phyloP scores from a whole-genome alignment of 1,139 yeast genomes.

The Hansenula lynferdii region DNA sequence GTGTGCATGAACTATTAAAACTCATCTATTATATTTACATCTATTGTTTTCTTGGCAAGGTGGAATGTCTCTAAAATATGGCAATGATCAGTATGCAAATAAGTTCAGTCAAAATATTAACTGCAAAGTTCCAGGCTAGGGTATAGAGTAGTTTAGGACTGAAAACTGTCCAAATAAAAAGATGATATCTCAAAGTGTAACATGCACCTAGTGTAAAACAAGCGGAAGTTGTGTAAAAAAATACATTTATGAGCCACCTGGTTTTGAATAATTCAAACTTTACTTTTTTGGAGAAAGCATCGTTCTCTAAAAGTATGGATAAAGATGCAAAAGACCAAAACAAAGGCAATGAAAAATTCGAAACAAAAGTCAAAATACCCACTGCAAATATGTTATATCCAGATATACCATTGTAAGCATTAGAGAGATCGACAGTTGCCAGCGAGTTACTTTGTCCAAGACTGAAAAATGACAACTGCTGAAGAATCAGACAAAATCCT shows the following conservation, averaged over 20 bases:
- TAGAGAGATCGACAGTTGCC: slow-evolving; percentile 84
- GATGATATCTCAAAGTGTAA: slow-evolving; percentile 68
- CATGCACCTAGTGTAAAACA: slow-evolving; percentile 65
- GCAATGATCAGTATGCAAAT: background rate
- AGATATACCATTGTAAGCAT: slow-evolving; percentile 84
- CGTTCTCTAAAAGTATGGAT: slow-evolving; percentile 37
- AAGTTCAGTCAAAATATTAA: slow-evolving; percentile 27
- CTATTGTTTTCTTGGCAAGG: background rate
- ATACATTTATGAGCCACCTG: slow-evolving; percentile 30
- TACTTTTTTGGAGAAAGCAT: slow-evolving; percentile 18
- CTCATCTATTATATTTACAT: too few species aligned
- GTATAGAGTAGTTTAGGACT: slow-evolving; percentile 86
- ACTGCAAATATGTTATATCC: slow-evolving; percentile 67
- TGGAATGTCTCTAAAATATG: too few species aligned
- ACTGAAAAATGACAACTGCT: slow-evolving; percentile 77
- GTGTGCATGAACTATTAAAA: too few species aligned
- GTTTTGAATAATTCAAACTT: slow-evolving; percentile 34
- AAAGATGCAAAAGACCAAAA: slow-evolving; percentile 70
- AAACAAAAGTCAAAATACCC: slow-evolving; percentile 71
- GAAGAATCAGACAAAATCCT: slow-evolving; percentile 36
- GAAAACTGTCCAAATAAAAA: slow-evolving; percentile 96
- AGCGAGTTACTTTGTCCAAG: slow-evolving; percentile 90
- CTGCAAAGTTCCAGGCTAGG: slow-evolving; percentile 65
- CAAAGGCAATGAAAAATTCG: slow-evolving; percentile 83
- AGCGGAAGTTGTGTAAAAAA: slow-evolving; percentile 60